Evolutionary conservation across 2,329 filamentous ascomycete species (phyloP).

Genomic region (Sporothrix mexicana): DNA sequence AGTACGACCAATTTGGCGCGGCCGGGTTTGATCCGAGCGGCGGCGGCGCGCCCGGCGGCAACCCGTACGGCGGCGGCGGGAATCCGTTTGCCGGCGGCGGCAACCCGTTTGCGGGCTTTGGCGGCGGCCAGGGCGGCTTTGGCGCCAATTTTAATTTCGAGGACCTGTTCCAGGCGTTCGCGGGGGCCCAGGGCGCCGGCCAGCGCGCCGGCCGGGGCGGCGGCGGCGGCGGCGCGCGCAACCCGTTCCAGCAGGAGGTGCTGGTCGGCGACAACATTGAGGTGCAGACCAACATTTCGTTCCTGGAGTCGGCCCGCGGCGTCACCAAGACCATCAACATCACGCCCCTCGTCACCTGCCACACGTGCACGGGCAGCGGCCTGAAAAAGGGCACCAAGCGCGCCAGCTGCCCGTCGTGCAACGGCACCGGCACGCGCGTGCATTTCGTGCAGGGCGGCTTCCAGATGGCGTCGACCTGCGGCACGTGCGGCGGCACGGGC

Average conservation of each 20-base stretch:
- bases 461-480: constrained; percentile 92
- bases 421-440: constrained; percentile 83
- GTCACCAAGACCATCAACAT: constrained; percentile 86
- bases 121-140: constrained; percentile 64
- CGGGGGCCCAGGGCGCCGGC: constrained; percentile 60
- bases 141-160: constrained; percentile 91
- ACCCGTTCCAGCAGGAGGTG: constrained; percentile 77
- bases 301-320: constrained; percentile 95
- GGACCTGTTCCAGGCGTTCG: constrained; percentile 89
- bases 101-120: constrained; percentile 66
- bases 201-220: constrained; percentile 56
- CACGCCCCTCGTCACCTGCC: constrained; percentile 79
- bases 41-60: constrained; percentile 65
- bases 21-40: constrained; percentile 83
- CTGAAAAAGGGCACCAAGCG: constrained; percentile 80
- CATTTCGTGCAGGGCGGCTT: constrained; percentile 92
- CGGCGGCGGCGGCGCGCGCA: constrained; percentile 55
- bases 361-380: constrained; percentile 81
- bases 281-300: constrained; percentile 88
- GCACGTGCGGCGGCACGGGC: constrained; percentile 79
- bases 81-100: constrained; percentile 63
- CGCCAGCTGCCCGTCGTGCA: constrained; percentile 76
- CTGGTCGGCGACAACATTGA: constrained; percentile 96
- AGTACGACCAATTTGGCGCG: constrained; percentile 88
- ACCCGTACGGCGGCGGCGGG: constrained; percentile 62